Evolutionary conservation across 345 rosid species (phyloP), one percentile per base, ranked within the genome.

Genomic region (Durio zibethinus): DNA sequence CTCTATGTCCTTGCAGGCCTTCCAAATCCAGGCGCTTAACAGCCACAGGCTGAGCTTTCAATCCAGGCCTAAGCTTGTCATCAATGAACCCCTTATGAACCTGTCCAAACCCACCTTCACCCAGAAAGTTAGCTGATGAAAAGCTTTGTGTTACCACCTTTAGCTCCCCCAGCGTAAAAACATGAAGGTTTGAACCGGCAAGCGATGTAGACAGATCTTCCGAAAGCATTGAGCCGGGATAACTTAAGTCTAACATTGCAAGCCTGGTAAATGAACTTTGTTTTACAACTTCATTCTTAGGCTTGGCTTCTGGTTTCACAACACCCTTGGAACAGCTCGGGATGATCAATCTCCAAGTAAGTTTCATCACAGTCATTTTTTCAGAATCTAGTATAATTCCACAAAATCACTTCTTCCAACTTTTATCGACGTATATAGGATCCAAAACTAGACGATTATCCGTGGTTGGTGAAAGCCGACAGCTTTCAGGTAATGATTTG

Each of bases 81-180:
- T 94, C 98, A 8, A 94, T 77, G 81, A 94, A 94, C 0, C 97
- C 98, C 53, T 94, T 94, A 29, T 94, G 92, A 48, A 94, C 98
- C 0, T 88, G 93, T 48, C 98, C 98, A 27, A 94, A 94, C 77
- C 98, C 98, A 36, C 98, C 98, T 82, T 91, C 97, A 0, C 98
- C 98, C 0, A 94, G 77, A 62, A 94, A 91, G 78, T 89, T 94
- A 10, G 86, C 81, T 0, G 93, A 82, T 0, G 98, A 88, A 69
- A 90, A 94, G 86, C 82, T 84, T 75, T 94, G 97, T 0, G 98
- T 94, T 72, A 90, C 87, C 79, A 92, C 77, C 83, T 88, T 94
- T 57, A 94, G 87, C 90, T 94, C 98, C 3, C 84, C 85, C 7
- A 83, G 83, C 12, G 91, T 89, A 47, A 94, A 94, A 0, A 63